These are phyloP conservation scores for Colletotrichum agaves DNA, from an alignment of 2,329 filamentous ascomycete species.

Conservation along the genomic window DNA sequence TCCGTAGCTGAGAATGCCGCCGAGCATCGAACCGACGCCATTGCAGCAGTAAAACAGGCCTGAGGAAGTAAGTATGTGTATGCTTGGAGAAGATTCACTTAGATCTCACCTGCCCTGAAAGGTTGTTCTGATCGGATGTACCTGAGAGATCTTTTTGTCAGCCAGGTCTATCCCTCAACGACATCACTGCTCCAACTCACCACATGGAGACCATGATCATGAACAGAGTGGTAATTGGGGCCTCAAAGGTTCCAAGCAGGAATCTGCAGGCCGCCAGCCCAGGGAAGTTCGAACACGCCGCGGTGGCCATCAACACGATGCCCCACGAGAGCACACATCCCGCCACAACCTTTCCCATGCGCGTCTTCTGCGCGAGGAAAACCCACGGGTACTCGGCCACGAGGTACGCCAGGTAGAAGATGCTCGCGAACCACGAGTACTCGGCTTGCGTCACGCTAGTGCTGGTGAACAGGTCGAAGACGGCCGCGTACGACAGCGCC, in stretches of 20 bases:
- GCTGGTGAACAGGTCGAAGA: conserved; percentile 64
- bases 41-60: conserved; percentile 54
- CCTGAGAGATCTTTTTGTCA: conserved; percentile 38
- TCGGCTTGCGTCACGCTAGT: conserved; percentile 58
- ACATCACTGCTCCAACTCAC: conserved; percentile 30
- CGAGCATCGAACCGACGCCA: conserved; percentile 70
- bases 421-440: conserved; percentile 65
- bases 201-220: conserved; percentile 63
- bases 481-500: conserved; percentile 63
- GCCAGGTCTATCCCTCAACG: neutral
- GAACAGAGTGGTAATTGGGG: conserved; percentile 59
- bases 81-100: too few species aligned
- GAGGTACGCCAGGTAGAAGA: conserved; percentile 65
- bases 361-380: conserved; percentile 48
- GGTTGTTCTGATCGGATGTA: conserved; percentile 59
- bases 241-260: conserved; percentile 59
- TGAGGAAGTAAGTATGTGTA: too few species aligned
- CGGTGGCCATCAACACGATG: conserved; percentile 54
- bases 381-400: conserved; percentile 53
- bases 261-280: conserved; percentile 56
- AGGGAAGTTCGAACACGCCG: conserved; percentile 52
- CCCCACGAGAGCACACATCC: conserved; percentile 50
- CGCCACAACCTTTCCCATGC: conserved; percentile 48
- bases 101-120: conserved; percentile 47
- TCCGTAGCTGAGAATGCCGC: conserved; percentile 67